Evolutionary conservation across 163 green algal species (phyloP).

Genomic region (Picocystis sp.): DNA sequence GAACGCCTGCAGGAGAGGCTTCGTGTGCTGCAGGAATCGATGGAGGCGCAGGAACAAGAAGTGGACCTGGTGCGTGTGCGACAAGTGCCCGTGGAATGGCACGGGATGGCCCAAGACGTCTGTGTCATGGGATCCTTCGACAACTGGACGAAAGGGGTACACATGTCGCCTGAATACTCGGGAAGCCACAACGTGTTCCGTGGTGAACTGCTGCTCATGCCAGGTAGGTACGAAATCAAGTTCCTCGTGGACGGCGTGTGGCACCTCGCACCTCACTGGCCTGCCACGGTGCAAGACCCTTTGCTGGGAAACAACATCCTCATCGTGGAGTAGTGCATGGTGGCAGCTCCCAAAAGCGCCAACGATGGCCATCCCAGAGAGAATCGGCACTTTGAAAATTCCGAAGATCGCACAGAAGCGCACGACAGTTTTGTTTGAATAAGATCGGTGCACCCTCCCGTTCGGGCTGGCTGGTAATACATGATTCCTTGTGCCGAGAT

Average conservation of each 20-base stretch:
- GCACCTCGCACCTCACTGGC: conserved; percentile 11
- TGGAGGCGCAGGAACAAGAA: too few species aligned
- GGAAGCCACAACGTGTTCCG: conserved; percentile 15
- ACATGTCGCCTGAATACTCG: conserved; percentile 18
- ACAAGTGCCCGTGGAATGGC: conserved; percentile 5
- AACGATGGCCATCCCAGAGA: too few species aligned
- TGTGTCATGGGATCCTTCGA: conserved; percentile 28
- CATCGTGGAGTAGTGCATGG: conserved; percentile 9
- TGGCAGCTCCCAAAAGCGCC: too few species aligned
- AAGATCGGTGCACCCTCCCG: too few species aligned
- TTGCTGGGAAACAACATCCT: conserved; percentile 19
- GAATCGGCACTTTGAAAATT: too few species aligned
- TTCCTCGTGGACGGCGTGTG: conserved; percentile 25
- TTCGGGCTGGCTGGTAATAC: too few species aligned
- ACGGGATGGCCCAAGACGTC: conserved; percentile 15
- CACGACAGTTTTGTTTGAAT: too few species aligned
- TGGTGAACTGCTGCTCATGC: conserved; percentile 13
- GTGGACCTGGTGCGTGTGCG: conserved; percentile 7
- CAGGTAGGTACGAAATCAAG: conserved; percentile 25
- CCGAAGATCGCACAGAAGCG: too few species aligned
- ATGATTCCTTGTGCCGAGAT: too few species aligned
- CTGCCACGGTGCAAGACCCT: background rate
- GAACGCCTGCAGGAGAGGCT: too few species aligned
- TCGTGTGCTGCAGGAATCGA: too few species aligned
- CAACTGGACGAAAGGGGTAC: conserved; percentile 20